phyloP scores from a whole-genome alignment of 2,329 filamentous ascomycete species.

The Neopestalotiopsis clavispora region DNA sequence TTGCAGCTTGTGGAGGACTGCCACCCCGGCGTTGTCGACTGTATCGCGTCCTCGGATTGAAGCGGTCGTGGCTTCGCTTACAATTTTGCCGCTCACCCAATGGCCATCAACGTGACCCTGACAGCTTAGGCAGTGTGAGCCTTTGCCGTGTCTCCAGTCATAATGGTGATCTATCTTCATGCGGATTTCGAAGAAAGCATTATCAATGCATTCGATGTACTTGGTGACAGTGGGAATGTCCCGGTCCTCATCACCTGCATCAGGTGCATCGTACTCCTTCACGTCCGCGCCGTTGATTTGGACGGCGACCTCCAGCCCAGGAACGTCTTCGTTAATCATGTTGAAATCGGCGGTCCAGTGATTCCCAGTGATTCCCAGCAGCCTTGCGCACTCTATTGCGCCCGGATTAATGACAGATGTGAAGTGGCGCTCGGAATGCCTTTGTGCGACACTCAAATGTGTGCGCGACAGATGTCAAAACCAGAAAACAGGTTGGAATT shows the following conservation, averaged over 20 bases:
- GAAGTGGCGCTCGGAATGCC: no score
- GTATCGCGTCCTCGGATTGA: neutral
- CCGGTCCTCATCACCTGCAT: conserved; percentile 22
- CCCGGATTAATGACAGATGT: no score
- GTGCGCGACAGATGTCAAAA: no score
- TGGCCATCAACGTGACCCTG: conserved; percentile 29
- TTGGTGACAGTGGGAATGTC: conserved; percentile 23
- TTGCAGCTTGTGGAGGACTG: conserved; percentile 26
- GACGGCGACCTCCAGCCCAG: conserved; percentile 31
- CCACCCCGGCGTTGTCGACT: neutral
- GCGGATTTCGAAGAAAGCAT: conserved; percentile 30
- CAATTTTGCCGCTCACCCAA: conserved; percentile 8
- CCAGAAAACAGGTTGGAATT: no score
- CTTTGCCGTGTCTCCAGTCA: conserved; percentile 29
- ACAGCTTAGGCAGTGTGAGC: conserved; percentile 23
- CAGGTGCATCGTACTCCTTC: conserved; percentile 31
- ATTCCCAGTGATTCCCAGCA: neutral
- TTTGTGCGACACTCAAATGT: no score
- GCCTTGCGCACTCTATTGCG: no score
- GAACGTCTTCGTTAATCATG: conserved; percentile 32
- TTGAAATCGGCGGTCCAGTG: conserved; percentile 19
- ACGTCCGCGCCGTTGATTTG: conserved; percentile 23
- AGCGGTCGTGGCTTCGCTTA: neutral
- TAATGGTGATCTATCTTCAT: conserved; percentile 26
- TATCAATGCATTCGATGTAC: conserved; percentile 37